These are phyloP conservation scores for Trichoderma harzianum DNA, from an alignment of 2,329 filamentous ascomycete genomes.

Conservation along the genomic window DNA sequence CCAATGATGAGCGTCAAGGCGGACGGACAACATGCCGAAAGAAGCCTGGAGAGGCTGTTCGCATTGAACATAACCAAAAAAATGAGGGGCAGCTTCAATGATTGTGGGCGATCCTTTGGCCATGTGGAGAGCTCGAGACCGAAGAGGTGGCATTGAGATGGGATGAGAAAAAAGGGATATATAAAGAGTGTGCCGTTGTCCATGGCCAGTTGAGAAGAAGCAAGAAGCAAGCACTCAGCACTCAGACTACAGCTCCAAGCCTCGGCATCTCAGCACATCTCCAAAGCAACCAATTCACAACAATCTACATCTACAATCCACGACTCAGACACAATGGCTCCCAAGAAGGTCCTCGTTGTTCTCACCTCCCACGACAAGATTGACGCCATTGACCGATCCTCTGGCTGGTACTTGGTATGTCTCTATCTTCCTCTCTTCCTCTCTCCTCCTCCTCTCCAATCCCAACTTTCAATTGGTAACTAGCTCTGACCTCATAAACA, in stretches of 20 bases:
- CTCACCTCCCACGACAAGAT: slow-evolving; percentile 61
- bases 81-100: background rate
- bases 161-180: background rate
- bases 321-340: slow-evolving; percentile 3
- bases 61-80: background rate
- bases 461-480: background rate
- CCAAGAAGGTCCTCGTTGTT: slow-evolving; percentile 65
- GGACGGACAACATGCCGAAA: background rate
- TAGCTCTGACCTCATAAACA: background rate
- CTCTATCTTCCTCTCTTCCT: too few species aligned
- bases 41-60: background rate
- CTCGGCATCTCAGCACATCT: background rate
- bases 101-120: background rate
- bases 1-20: background rate
- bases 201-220: background rate
- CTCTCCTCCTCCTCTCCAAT: too few species aligned
- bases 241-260: background rate
- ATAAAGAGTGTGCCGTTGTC: background rate
- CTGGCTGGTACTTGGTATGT: slow-evolving; percentile 68
- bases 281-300: background rate
- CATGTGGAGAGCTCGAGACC: background rate
- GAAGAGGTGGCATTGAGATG: background rate
- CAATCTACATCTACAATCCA: background rate
- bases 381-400: slow-evolving; percentile 47
- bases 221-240: background rate